These are phyloP conservation scores for Rhizopus arrhizus DNA, from an alignment of 371 early-diverging fungal genomes.

Conservation along the genomic window DNA sequence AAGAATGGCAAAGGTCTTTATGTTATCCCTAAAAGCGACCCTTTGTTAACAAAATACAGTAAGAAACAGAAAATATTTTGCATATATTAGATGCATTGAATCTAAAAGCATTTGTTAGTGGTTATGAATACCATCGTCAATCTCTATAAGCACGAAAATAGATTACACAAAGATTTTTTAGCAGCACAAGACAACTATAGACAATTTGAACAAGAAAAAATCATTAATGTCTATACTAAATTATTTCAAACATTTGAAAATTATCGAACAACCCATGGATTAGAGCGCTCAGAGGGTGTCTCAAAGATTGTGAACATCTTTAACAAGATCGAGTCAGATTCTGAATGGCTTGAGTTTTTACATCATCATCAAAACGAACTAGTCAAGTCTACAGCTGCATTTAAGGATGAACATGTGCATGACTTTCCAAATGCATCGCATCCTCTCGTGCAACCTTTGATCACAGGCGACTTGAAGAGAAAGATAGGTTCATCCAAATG, in stretches of 20 bases:
- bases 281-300: constrained; percentile 27
- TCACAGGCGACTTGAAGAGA: constrained; percentile 14
- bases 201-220: constrained; percentile 28
- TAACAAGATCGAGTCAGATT: constrained; percentile 24
- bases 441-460: constrained; percentile 24
- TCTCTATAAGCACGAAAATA: constrained; percentile 25
- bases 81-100: background rate
- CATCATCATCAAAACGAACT: constrained; percentile 26
- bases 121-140: constrained; percentile 15
- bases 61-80: background rate
- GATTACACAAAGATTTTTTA: constrained; percentile 20
- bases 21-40: constrained; percentile 24
- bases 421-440: constrained; percentile 26
- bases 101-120: constrained; percentile 5
- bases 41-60: constrained; percentile 28
- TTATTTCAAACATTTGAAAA: constrained; percentile 26
- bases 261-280: constrained; percentile 19
- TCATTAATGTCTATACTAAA: constrained; percentile 24
- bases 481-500: constrained; percentile 20
- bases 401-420: constrained; percentile 16
- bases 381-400: constrained; percentile 18
- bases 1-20: constrained; percentile 8
- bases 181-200: constrained; percentile 27
- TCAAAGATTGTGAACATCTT: constrained; percentile 22
- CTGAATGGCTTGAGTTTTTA: constrained; percentile 27